Evolutionary conservation across 2,329 filamentous ascomycete genomes (phyloP), one percentile per base, ranked within the genome.

Genomic region (Microcyclosporella mali): DNA sequence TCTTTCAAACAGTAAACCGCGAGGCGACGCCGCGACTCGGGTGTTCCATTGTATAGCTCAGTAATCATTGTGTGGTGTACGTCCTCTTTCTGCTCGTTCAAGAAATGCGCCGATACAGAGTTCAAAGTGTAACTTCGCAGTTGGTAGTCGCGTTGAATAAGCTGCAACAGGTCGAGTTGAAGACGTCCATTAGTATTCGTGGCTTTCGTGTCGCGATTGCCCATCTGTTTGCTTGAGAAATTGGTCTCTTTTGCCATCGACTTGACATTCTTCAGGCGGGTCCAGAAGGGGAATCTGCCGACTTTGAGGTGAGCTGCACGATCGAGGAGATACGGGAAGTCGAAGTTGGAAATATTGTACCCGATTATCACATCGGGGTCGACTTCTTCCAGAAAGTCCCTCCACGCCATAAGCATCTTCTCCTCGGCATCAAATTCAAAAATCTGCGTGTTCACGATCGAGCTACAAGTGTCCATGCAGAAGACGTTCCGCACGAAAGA

Each of bases 11-110:
- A 98, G 70, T 98, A 98, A 1, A 98, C 79, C 1, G 92, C 92
- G 37, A 98, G 70, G 67, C 92, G 82, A 57, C 94, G 81, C 52
- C 92, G 74, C 3, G 90, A 95, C 62, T 98, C 92, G 0, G 89
- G 82, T 0, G 92, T 95, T 48, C 92, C 92, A 62, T 98, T 97
- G 74, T 89, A 95, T 2, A 98, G 70, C 60, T 97, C 94, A 0
- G 94, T 98, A 58, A 98, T 98, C 88, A 98, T 98, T 2, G 89
- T 95, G 67, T 98, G 83, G 61, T 98, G 92, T 2, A 98, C 92
- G 66, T 98, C 92, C 67, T 98, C 92, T 62, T 98, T 98, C 63
- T 98, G 92, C 63, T 98, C 92, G 35, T 88, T 88, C 17, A 98
- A 66, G 59, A 98, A 98, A 52, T 98, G 85, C 3, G 92, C 85